Evolutionary conservation across 148 eudicot genomes (phyloP).

Genomic region (Rhododendron mucronatum): DNA sequence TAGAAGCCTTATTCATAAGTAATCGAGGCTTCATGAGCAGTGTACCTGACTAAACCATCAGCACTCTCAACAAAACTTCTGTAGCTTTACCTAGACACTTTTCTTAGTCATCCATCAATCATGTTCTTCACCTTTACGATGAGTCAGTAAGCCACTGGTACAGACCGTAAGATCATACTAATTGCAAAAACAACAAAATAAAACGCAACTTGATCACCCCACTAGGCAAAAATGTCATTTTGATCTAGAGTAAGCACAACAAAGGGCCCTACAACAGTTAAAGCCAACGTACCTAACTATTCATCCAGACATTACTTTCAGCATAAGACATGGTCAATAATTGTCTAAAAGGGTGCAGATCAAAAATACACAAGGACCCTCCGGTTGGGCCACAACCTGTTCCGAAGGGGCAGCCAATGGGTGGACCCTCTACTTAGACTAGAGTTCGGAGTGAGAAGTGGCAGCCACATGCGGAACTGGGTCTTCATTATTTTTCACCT

Average conservation of each 20-base stretch:
- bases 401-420: neutral
- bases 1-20: neutral
- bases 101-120: neutral
- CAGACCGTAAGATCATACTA: neutral
- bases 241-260: constrained; percentile 3
- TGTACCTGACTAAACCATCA: neutral
- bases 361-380: neutral
- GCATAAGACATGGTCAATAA: neutral
- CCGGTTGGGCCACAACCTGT: constrained; percentile 9
- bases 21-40: neutral
- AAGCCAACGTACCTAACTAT: constrained; percentile 27
- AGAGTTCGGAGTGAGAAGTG: no score
- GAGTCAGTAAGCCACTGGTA: neutral
- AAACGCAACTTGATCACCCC: neutral
- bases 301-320: constrained; percentile 21
- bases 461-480: constrained; percentile 2
- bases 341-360: neutral
- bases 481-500: constrained; percentile 8
- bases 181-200: neutral
- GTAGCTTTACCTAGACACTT: neutral
- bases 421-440: neutral
- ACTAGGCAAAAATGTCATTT: constrained; percentile 11
- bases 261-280: constrained; percentile 15
- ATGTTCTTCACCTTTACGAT: neutral
- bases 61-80: neutral